A percentile compares a stretch with the other conserved stretches of the same genome.
phyloP scores from a whole-genome alignment of 768 basidiomycete species.

The Mycena galericulata region DNA sequence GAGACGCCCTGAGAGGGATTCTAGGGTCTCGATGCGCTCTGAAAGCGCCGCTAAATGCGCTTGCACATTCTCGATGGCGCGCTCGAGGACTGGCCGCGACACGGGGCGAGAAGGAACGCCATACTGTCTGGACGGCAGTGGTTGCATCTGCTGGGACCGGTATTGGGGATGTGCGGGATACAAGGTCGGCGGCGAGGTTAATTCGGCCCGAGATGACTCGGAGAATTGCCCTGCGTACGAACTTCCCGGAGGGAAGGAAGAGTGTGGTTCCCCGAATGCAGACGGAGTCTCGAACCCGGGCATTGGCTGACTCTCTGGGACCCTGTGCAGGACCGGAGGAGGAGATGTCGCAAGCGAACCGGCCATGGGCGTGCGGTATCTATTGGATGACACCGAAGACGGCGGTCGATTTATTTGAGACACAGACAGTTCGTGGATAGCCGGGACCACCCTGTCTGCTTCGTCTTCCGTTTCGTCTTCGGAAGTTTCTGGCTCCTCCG shows the following conservation, averaged over 20 bases:
- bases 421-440: constrained; percentile 42
- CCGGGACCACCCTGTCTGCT: constrained; percentile 40
- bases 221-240: constrained; percentile 53
- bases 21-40: constrained; percentile 83
- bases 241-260: constrained; percentile 53
- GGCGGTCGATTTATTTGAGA: constrained; percentile 68
- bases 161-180: constrained; percentile 53
- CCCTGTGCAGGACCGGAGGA: constrained; percentile 56
- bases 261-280: constrained; percentile 69
- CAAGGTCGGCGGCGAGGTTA: constrained; percentile 51
- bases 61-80: constrained; percentile 84
- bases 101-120: constrained; percentile 55
- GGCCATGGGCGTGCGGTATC: constrained; percentile 83
- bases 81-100: constrained; percentile 71
- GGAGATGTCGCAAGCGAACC: constrained; percentile 71
- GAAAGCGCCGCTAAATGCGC: constrained; percentile 84
- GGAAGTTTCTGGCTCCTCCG: constrained; percentile 50
- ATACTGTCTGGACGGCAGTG: constrained; percentile 42
- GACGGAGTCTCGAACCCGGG: constrained; percentile 80
- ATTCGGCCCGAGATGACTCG: constrained; percentile 52
- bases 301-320: constrained; percentile 78
- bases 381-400: constrained; percentile 82
- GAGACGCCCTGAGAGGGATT: constrained; percentile 56
- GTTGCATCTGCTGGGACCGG: constrained; percentile 48
- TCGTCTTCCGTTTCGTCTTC: constrained; percentile 64